Base-by-base conservation (phyloP, 2,329 filamentous ascomycete genomes). In the Ampelomyces quisqualis region DNA sequence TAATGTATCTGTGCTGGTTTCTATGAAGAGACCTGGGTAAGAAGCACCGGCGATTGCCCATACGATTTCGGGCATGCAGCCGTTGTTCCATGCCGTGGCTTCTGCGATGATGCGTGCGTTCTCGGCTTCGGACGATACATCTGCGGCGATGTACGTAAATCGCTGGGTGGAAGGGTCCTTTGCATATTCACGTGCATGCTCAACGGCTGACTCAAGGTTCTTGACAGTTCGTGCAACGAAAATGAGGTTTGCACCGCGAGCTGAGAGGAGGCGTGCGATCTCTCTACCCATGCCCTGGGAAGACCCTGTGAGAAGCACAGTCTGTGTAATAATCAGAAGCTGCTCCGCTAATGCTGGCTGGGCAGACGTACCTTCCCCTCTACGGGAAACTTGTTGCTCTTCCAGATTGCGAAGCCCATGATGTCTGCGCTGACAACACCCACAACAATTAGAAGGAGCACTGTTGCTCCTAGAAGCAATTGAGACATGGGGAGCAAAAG, bases 221-320 rank as follows among this genome's bases (percentile, higher is more conserved):
- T 72, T 72, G 9, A 80, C 74, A 53, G 84, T 88, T 39, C 93
- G 86, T 10, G 91, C 85, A 35, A 96, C 84, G 51, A 97, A 82
- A 49, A 95, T 81, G 40, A 98, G 67, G 67, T 90, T 88, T 45
- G 93, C 91, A 32, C 93, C 93, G 67, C 90, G 90, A 34, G 79
- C 74, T 2, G 91, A 79, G 30, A 98, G 80, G 53, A 90, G 77
- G 36, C 81, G 77, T 4, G 85, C 90, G 14, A 84, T 80, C 36
- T 82, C 81, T 55, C 84, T 82, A 45, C 93, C 93, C 85, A 96
- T 88, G 43, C 93, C 93, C 63, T 96, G 88, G 0, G 93, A 96
- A 21, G 85, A 90, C 32, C 93, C 93, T 0, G 93, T 98, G 37
- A 98, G 75, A 40, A 97, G 75, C 37, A 94, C 77, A 2, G 90